Evolutionary conservation across 179 eudicot genomes (phyloP), one percentile per base, ranked within the genome.

Genomic region (Beta corolliflora): DNA sequence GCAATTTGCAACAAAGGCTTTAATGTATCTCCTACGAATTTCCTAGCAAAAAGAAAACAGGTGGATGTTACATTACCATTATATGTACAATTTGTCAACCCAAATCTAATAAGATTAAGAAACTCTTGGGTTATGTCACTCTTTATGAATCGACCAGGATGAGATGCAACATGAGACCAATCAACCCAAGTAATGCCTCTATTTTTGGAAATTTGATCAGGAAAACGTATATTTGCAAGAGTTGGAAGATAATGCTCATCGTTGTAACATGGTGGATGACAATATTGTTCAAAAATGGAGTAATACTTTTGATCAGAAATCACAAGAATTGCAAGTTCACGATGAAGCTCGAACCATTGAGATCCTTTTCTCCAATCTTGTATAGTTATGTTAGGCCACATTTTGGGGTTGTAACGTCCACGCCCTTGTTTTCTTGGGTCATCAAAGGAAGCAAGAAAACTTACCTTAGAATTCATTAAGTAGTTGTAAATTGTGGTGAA

Each of bases 241-340:
- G 93, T 92, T 23, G 95, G 89, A 7, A 92, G 80, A 61, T 93
- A 93, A 81, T 92, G 92, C 75, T 93, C 95, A 19, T 93, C 97
- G 8, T 75, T 88, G 79, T 89, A 88, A 76, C 95, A 92, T 0
- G 93, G 91, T 11, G 84, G 87, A 0, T 29, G 68, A 12, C 95
- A 92, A 75, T 77, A 78, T 15, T 85, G 85, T n/a, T 77, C 18
- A 44, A 93, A 93, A 63, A 87, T 19, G 0, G 61, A 59, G 76
- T 91, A 90, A 41, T 88, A 91, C 74, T 81, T 89, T 3, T 3
- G 46, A 48, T 92, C 98, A 0, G 87, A 83, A 0, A 89, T 50
- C 46, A 92, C 78, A 7, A 21, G 46, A 5, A 87, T 29, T 25
- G 97, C 97, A 0, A 91, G 68, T 1, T 91, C 87, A 2, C 94